Conservation (phyloP, 202 grass and related monocot species). For the Saccharum hybrid region DNA sequence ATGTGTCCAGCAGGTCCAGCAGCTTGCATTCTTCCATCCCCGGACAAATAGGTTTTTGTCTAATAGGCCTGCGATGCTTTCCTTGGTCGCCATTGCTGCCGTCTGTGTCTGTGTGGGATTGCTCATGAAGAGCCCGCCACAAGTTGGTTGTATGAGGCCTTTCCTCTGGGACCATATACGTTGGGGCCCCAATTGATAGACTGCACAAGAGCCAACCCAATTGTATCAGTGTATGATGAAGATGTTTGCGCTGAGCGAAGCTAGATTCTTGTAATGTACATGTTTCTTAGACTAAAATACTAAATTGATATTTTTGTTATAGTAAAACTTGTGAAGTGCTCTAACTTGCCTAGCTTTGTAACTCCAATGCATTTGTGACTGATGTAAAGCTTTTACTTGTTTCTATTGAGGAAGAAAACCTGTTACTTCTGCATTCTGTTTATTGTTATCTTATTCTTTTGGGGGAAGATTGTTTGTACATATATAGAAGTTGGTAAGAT, state of each 20-base stretch:
- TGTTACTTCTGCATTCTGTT: not conserved
- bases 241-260: not conserved
- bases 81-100: conserved; percentile 66
- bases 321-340: not conserved
- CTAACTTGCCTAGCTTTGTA: not conserved
- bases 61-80: conserved; percentile 62
- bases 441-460: not conserved
- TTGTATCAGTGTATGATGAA: not conserved
- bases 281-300: not conserved
- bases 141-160: conserved; percentile 48
- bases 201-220: conserved; percentile 17
- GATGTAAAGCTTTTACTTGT: not conserved
- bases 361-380: not conserved
- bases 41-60: conserved; percentile 52
- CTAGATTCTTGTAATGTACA: not conserved
- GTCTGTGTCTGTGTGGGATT: conserved; percentile 91
- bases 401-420: not conserved
- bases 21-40: conserved; percentile 27
- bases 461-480: not conserved
- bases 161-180: conserved; percentile 67
- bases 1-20: conserved; percentile 48
- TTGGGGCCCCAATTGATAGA: conserved; percentile 60
- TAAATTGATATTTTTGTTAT: not conserved
- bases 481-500: not conserved
- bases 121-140: conserved; percentile 69